Conservation (phyloP, 139 green algal species). For the Coelastrella sp. region DNA sequence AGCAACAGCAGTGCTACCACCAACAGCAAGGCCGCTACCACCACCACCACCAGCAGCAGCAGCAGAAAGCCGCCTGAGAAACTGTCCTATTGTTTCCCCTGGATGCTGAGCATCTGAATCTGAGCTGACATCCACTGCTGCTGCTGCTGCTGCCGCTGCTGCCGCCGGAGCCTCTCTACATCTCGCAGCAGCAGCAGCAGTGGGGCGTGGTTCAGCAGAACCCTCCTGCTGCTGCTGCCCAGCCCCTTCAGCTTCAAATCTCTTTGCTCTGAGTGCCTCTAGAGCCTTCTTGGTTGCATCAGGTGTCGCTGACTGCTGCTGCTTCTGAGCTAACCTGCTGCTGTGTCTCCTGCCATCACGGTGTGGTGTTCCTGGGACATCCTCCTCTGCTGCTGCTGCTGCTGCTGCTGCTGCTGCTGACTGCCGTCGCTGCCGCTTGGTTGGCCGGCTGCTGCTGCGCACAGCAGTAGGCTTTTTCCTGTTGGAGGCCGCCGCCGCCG, state of each 20-base stretch:
- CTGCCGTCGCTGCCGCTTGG: background rate
- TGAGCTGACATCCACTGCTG: background rate
- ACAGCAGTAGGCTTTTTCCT: background rate
- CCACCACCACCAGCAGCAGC: background rate
- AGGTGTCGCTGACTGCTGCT: background rate
- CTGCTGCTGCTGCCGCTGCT: conserved; percentile 27
- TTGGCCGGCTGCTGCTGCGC: background rate
- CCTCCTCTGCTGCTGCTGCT: background rate
- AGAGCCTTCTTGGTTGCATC: background rate
- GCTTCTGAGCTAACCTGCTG: background rate
- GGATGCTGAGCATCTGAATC: no score
- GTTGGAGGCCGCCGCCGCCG: background rate
- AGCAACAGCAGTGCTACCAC: conserved; percentile 2
- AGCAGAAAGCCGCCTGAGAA: background rate
- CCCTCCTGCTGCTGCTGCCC: background rate
- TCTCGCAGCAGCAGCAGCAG: background rate
- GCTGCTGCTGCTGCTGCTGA: background rate
- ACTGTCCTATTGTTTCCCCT: no score
- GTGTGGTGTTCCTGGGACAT: no score
- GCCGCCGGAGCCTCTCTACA: background rate
- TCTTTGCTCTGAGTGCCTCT: background rate
- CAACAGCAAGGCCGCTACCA: background rate
- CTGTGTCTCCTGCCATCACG: background rate
- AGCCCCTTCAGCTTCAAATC: background rate
- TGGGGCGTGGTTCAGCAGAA: background rate